These are phyloP conservation scores for Pezizomycotina sp. DNA, from an alignment of 2,329 filamentous ascomycete genomes.

Conservation along the genomic window DNA sequence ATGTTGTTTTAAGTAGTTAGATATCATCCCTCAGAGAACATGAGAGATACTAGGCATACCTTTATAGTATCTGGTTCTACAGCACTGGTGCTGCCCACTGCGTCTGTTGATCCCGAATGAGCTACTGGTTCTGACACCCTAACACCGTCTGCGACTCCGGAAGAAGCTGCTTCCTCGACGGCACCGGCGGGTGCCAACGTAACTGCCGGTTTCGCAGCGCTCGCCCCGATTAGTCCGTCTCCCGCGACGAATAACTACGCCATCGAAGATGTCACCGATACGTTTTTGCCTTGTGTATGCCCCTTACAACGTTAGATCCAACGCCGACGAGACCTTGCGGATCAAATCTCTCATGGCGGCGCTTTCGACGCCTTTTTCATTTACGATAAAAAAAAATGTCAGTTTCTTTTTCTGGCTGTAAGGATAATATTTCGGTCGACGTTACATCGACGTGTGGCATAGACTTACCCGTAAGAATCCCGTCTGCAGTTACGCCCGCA, in stretches of 20 bases:
- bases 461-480: background rate
- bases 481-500: background rate
- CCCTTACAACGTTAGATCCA: background rate
- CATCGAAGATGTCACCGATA: conserved; percentile 1
- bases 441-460: background rate
- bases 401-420: too few relatives aligned
- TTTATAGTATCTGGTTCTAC: too few relatives aligned
- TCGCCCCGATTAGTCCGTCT: background rate
- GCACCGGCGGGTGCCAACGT: background rate
- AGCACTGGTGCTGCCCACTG: too few relatives aligned
- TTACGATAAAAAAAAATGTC: too few relatives aligned
- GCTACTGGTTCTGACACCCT: too few relatives aligned
- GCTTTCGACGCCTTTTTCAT: background rate
- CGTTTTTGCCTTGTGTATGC: background rate
- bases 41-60: too few relatives aligned
- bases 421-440: too few relatives aligned
- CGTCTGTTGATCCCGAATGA: too few relatives aligned
- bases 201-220: background rate
- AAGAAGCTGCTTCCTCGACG: too few relatives aligned
- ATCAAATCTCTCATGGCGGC: background rate
- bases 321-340: conserved; percentile 1
- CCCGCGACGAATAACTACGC: background rate
- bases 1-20: too few relatives aligned
- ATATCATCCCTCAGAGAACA: too few relatives aligned
- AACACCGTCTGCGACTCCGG: too few relatives aligned